Percentiles rank a stretch among this genome's conserved stretches.
Conservation (phyloP, 129 eudicot species). For the Glebionis coronaria region DNA sequence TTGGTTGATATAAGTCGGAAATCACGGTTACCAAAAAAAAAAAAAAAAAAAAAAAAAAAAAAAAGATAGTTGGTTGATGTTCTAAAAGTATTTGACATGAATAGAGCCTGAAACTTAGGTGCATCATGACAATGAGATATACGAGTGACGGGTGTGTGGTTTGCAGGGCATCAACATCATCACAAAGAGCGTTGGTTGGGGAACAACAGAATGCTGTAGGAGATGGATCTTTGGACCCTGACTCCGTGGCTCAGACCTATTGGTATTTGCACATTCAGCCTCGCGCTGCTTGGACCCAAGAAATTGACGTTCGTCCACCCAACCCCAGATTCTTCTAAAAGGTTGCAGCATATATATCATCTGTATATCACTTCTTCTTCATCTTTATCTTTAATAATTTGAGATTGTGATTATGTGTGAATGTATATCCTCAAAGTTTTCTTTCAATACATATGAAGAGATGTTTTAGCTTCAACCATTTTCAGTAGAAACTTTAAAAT, state of each 20-base stretch:
- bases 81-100: too few species aligned
- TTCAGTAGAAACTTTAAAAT: background rate
- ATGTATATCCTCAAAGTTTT: background rate
- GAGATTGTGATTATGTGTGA: slow-evolving; percentile 3
- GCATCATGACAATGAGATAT: background rate
- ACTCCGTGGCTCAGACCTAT: slow-evolving; percentile 78
- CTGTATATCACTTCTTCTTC: background rate
- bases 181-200: slow-evolving; percentile 35
- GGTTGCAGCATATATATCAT: background rate
- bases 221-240: slow-evolving; percentile 67
- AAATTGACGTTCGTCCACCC: slow-evolving; percentile 64
- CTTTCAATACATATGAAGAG: background rate
- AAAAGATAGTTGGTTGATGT: too few species aligned
- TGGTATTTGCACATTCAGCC: slow-evolving; percentile 84
- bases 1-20: too few species aligned
- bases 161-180: slow-evolving; percentile 29
- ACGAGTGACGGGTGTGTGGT: background rate
- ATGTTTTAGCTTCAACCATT: background rate
- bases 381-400: background rate
- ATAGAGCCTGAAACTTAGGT: too few species aligned
- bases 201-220: slow-evolving; percentile 39
- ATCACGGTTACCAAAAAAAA: too few species aligned
- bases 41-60: too few species aligned
- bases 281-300: slow-evolving; percentile 77
- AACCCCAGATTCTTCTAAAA: slow-evolving; percentile 37